These are phyloP conservation scores for Aspergillus olivimuriae DNA, from an alignment of 495 filamentous ascomycete genomes.

Conservation along the genomic window DNA sequence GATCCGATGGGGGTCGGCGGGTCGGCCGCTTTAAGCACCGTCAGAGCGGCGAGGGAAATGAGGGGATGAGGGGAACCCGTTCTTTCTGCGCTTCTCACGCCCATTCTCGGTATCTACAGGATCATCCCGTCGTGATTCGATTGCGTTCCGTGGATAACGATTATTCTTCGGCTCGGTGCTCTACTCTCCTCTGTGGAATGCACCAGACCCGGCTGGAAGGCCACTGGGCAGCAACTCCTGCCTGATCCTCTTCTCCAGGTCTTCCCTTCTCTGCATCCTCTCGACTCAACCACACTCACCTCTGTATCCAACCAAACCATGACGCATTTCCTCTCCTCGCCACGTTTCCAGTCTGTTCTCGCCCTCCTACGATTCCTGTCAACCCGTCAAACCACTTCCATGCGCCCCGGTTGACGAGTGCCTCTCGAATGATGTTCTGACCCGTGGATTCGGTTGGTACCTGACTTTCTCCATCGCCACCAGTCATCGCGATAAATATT, in stretches of 20 bases:
- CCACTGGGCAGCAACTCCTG: too few species aligned
- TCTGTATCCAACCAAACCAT: conserved; percentile 28
- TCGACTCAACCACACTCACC: conserved; percentile 2
- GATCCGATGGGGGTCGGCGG: too few species aligned
- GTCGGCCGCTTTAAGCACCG: neutral
- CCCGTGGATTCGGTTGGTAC: too few species aligned
- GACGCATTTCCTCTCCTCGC: conserved; percentile 31
- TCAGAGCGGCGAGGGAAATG: conserved; percentile 13
- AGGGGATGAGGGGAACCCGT: conserved; percentile 16
- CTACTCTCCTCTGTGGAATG: too few species aligned
- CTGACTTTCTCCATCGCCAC: too few species aligned
- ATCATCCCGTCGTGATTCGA: conserved; percentile 4
- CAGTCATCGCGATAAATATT: too few species aligned
- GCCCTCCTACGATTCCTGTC: conserved; percentile 23
- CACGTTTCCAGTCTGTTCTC: conserved; percentile 21
- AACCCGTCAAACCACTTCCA: conserved; percentile 4
- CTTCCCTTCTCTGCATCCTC: conserved; percentile 6
- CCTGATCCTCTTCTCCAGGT: conserved; percentile 1
- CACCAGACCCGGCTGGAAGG: too few species aligned
- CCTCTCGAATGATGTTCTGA: too few species aligned
- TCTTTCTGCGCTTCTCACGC: too few species aligned
- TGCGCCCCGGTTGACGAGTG: too few species aligned
- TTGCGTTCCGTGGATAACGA: neutral
- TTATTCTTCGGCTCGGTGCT: neutral
- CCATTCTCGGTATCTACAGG: too few species aligned